A percentile compares a stretch with the other conserved stretches of the same genome.
Conservation (phyloP, 805 yeast genomes). For the Ascoidea asiatica region DNA sequence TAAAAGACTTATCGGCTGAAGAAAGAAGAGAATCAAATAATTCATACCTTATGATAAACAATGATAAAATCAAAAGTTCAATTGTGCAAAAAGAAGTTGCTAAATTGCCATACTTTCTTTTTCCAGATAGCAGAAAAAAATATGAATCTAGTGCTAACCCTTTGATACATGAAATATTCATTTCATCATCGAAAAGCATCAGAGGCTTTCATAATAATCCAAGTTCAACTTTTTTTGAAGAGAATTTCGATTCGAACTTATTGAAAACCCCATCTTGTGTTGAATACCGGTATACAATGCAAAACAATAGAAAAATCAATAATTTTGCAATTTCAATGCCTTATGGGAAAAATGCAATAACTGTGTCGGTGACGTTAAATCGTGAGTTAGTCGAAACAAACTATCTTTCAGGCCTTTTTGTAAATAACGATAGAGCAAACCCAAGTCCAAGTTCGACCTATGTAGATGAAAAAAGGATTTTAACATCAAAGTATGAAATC, state of each 20-base stretch:
- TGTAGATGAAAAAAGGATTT: slow-evolving; percentile 16
- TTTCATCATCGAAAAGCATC: slow-evolving; percentile 17
- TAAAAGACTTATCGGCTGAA: no score
- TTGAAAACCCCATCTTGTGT: slow-evolving; percentile 14
- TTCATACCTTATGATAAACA: no score
- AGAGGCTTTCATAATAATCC: slow-evolving; percentile 13
- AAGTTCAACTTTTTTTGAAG: slow-evolving; percentile 10
- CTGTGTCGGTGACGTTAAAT: slow-evolving; percentile 29
- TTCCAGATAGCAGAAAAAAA: no score
- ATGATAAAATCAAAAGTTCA: no score
- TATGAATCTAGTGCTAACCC: slow-evolving; percentile 11
- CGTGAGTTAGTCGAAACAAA: slow-evolving; percentile 24
- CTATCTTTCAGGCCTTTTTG: slow-evolving; percentile 23
- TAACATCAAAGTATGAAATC: slow-evolving; percentile 26
- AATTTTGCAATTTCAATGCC: slow-evolving; percentile 35
- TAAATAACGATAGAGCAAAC: slow-evolving; percentile 30
- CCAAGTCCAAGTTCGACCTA: slow-evolving; percentile 30
- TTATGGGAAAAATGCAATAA: slow-evolving; percentile 29
- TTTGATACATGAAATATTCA: slow-evolving; percentile 16
- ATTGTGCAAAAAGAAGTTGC: no score
- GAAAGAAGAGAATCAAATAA: no score
- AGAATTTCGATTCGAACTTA: slow-evolving; percentile 13
- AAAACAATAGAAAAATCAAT: slow-evolving; percentile 18
- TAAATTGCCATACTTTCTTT: no score
- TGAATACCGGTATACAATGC: slow-evolving; percentile 23